These are phyloP conservation scores for Hypoxylon rubiginosum DNA, from an alignment of 2,329 filamentous ascomycete genomes.

Conservation along the genomic window DNA sequence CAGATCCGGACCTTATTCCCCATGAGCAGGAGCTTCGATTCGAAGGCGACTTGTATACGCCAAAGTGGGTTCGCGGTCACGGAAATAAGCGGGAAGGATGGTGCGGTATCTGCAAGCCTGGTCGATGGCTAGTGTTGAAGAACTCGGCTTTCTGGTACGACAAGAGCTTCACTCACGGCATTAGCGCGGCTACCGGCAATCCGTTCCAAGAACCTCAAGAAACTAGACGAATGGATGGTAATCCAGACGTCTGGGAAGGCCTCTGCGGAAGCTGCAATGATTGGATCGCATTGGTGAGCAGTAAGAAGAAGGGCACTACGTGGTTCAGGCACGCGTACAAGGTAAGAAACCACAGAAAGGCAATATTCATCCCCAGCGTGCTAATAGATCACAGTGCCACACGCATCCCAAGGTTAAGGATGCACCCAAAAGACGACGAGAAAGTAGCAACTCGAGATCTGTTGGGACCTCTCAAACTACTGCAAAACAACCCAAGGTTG, in stretches of 20 bases:
- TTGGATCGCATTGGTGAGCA: slow-evolving; percentile 85
- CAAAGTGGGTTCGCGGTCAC: slow-evolving; percentile 85
- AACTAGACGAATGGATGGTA: slow-evolving; percentile 81
- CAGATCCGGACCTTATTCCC: slow-evolving; percentile 79
- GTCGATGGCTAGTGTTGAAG: slow-evolving; percentile 87
- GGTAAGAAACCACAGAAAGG: slow-evolving; percentile 58
- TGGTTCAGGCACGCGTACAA: slow-evolving; percentile 94
- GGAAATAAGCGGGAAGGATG: slow-evolving; percentile 91
- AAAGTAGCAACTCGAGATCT: slow-evolving; percentile 67
- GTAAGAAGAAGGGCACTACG: slow-evolving; percentile 92
- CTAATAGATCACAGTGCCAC: slow-evolving; percentile 68
- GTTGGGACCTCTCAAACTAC: slow-evolving; percentile 57
- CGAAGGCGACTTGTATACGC: slow-evolving; percentile 85
- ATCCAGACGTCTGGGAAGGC: slow-evolving; percentile 85
- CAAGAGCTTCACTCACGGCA: slow-evolving; percentile 89
- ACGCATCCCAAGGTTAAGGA: slow-evolving; percentile 80
- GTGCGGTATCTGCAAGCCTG: slow-evolving; percentile 90
- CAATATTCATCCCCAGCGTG: not conserved
- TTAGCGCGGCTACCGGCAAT: slow-evolving; percentile 83
- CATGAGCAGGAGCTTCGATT: slow-evolving; percentile 85
- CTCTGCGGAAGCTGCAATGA: slow-evolving; percentile 83
- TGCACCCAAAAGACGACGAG: slow-evolving; percentile 75
- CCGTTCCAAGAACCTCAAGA: slow-evolving; percentile 83
- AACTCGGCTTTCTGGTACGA: slow-evolving; percentile 96
- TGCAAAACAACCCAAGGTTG: slow-evolving; percentile 63